phyloP scores from a whole-genome alignment of 345 rosid genomes.

The Eucalyptus grandis region DNA sequence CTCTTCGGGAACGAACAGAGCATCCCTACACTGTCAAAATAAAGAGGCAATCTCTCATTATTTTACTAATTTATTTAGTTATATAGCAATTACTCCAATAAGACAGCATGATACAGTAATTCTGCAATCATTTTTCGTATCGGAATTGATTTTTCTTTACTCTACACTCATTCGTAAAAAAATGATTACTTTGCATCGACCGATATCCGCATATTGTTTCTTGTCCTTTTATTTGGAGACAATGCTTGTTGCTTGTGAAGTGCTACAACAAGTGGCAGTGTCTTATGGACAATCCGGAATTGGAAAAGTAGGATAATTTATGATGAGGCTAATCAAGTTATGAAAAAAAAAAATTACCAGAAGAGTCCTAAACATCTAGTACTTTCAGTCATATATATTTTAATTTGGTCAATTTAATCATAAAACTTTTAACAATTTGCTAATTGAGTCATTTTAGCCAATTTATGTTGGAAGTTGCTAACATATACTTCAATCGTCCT shows the following conservation, averaged over 20 bases:
- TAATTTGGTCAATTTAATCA: too few species aligned
- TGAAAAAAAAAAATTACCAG: too few species aligned
- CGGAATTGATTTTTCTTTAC: neutral
- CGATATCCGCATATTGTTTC: neutral
- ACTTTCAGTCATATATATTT: too few species aligned
- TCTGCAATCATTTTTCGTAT: neutral
- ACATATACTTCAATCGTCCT: rapidly evolving
- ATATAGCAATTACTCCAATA: neutral
- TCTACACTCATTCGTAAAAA: neutral
- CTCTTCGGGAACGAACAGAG: conserved; percentile 37
- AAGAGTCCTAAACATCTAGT: too few species aligned
- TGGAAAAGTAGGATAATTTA: too few species aligned
- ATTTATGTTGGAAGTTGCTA: too few species aligned
- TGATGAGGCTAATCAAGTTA: too few species aligned
- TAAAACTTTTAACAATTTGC: too few species aligned
- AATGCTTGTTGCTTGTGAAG: neutral
- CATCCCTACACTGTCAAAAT: conserved; percentile 4
- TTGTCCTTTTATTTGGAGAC: neutral
- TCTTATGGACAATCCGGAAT: neutral
- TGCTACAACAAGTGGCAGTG: neutral
- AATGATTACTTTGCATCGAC: neutral
- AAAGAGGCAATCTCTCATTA: neutral
- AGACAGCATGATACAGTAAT: neutral
- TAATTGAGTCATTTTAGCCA: too few species aligned
- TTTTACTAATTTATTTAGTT: too few species aligned